A percentile compares a stretch with the other conserved stretches of the same genome.
Evolutionary conservation across 2,329 filamentous ascomycete genomes (phyloP).

Genomic region (Penicillium fuscoglaucum): DNA sequence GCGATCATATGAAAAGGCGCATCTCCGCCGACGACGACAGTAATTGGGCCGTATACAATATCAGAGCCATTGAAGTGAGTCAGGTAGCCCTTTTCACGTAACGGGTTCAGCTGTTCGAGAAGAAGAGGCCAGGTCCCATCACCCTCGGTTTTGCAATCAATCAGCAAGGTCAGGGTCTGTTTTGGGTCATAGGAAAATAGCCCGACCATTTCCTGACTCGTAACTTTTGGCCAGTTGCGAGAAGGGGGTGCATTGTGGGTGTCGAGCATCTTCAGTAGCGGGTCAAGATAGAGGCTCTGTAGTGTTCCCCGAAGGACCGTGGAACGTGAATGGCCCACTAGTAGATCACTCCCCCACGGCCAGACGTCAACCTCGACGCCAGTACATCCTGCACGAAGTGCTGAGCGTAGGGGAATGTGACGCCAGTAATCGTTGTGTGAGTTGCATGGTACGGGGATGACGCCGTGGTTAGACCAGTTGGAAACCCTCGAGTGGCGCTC

Average conservation of each 20-base stretch:
- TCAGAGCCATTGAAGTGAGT: constrained; percentile 46
- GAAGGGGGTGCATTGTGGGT: constrained; percentile 45
- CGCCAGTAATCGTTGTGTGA: constrained; percentile 74
- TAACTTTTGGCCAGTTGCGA: not conserved
- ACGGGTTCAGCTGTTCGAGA: constrained; percentile 39
- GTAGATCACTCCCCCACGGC: constrained; percentile 58
- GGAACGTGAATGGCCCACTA: constrained; percentile 63
- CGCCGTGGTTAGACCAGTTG: constrained; percentile 29
- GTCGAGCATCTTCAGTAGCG: constrained; percentile 60
- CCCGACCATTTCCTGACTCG: constrained; percentile 42
- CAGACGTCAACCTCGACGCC: constrained; percentile 71
- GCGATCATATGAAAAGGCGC: constrained; percentile 44
- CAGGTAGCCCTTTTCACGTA: constrained; percentile 47
- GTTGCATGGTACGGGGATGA: constrained; percentile 60
- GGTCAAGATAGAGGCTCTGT: constrained; percentile 63
- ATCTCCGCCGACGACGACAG: constrained; percentile 51
- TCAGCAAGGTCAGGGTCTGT: constrained; percentile 61
- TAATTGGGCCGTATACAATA: constrained; percentile 43
- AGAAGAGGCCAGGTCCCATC: constrained; percentile 31
- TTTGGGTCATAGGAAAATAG: constrained; percentile 57
- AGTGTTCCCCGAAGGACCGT: constrained; percentile 60
- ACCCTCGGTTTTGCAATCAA: constrained; percentile 68
- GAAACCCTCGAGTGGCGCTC: not conserved
- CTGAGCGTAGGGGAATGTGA: constrained; percentile 62
- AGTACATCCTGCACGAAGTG: constrained; percentile 60